phyloP scores from a whole-genome alignment of 257 asterid species.

The Anisodus acutangulus region DNA sequence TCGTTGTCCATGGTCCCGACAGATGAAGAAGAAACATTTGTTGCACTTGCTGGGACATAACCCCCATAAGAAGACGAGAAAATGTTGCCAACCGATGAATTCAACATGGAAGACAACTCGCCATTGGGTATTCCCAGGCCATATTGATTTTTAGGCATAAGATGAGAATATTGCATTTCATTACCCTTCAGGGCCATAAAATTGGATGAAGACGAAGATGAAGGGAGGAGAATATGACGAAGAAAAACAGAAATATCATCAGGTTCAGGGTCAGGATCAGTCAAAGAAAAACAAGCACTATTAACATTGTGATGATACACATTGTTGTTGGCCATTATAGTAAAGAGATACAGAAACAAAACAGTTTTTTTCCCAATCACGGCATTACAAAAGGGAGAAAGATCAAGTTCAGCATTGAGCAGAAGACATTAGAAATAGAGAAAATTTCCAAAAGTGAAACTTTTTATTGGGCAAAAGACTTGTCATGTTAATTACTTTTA shows the following conservation, averaged over 20 bases:
- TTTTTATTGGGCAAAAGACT: not conserved
- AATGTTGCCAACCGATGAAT: too few relatives aligned
- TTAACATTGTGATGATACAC: not conserved
- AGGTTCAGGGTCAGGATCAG: constrained; percentile 40
- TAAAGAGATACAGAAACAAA: not conserved
- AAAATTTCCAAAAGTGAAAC: not conserved
- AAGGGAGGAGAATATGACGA: constrained; percentile 63
- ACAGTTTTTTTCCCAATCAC: not conserved
- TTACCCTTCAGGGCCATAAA: constrained; percentile 6
- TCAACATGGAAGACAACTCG: constrained; percentile 16
- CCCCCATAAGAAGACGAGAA: too few relatives aligned
- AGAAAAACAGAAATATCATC: constrained; percentile 74
- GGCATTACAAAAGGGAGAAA: too few relatives aligned
- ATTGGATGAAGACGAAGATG: constrained; percentile 45
- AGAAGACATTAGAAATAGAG: not conserved
- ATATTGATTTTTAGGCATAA: constrained; percentile 21
- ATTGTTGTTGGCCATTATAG: constrained; percentile 52
- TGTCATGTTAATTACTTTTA: not conserved
- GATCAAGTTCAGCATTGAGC: constrained; percentile 2
- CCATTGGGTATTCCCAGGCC: not conserved
- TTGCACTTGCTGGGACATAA: constrained; percentile 33
- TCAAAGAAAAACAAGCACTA: constrained; percentile 33
- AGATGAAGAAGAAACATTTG: constrained; percentile 49
- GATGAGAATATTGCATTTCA: constrained; percentile 31
- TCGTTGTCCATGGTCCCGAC: constrained; percentile 58